Conservation (phyloP, 352 stramenopile species). For the Phytophthora pini region DNA sequence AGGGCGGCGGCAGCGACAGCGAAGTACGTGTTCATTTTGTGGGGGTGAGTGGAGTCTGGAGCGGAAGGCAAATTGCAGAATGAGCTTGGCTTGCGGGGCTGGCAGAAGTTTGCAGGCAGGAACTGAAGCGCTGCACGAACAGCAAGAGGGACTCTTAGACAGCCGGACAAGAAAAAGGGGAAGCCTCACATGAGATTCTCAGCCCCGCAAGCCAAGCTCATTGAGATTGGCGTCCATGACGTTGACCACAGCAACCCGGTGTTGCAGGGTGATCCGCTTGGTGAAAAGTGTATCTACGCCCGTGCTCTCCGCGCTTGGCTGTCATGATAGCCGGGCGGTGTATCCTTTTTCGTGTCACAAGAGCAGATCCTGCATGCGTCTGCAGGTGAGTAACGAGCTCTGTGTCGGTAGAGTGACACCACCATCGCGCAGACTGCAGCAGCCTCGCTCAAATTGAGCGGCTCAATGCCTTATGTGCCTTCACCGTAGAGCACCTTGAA, state of each 20-base stretch:
- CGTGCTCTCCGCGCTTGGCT: background rate
- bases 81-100: conserved; percentile 17
- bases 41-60: background rate
- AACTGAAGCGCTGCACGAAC: conserved; percentile 11
- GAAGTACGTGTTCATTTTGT: conserved; percentile 45
- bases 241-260: conserved; percentile 1
- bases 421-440: background rate
- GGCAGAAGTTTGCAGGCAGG: background rate
- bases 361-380: conserved; percentile 20
- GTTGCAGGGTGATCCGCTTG: conserved; percentile 4
- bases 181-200: background rate
- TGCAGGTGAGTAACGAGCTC: conserved; percentile 38
- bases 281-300: conserved; percentile 25
- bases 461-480: too few species aligned
- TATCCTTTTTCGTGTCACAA: conserved; percentile 36
- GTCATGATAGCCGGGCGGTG: conserved; percentile 16
- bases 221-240: background rate
- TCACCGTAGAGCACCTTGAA: too few species aligned
- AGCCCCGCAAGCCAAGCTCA: too few species aligned
- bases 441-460: too few species aligned
- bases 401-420: conserved; percentile 7
- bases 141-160: conserved; percentile 18
- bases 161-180: conserved; percentile 26
- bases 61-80: conserved; percentile 40
- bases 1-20: conserved; percentile 32